Conservation (phyloP, 176 grass and related monocot species). For the Guadua angustifolia region DNA sequence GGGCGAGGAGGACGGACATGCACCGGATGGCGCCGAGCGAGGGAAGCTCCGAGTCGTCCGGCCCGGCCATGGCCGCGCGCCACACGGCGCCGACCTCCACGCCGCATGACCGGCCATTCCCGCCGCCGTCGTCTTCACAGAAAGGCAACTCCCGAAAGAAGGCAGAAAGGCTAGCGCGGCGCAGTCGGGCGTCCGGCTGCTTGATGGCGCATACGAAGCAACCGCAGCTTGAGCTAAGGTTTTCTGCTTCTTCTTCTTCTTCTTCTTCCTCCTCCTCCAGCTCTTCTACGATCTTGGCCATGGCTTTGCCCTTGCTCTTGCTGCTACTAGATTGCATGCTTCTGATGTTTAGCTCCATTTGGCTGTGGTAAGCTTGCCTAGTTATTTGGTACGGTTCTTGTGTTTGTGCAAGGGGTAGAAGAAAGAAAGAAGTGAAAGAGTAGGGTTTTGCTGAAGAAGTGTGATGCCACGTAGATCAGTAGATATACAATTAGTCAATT, state of each 20-base stretch:
- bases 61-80: constrained; percentile 76
- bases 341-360: constrained; percentile 45
- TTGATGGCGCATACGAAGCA: constrained; percentile 83
- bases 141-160: constrained; percentile 78
- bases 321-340: constrained; percentile 20
- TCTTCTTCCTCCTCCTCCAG: constrained; percentile 22
- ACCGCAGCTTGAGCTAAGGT: constrained; percentile 43
- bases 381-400: background rate
- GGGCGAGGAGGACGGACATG: constrained; percentile 77
- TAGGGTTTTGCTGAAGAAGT: constrained; percentile 57
- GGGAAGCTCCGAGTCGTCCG: constrained; percentile 76
- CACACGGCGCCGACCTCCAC: constrained; percentile 62
- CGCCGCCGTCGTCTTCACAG: constrained; percentile 38
- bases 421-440: constrained; percentile 16
- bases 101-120: constrained; percentile 28
- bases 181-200: constrained; percentile 55
- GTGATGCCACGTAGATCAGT: background rate
- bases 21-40: constrained; percentile 82
- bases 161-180: constrained; percentile 49
- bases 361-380: background rate
- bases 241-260: background rate
- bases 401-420: constrained; percentile 20
- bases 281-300: constrained; percentile 54
- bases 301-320: constrained; percentile 49
- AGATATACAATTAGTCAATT: constrained; percentile 49